These are phyloP conservation scores for Potentilla sterilis DNA, from an alignment of 306 rosid species.

Conservation along the genomic window DNA sequence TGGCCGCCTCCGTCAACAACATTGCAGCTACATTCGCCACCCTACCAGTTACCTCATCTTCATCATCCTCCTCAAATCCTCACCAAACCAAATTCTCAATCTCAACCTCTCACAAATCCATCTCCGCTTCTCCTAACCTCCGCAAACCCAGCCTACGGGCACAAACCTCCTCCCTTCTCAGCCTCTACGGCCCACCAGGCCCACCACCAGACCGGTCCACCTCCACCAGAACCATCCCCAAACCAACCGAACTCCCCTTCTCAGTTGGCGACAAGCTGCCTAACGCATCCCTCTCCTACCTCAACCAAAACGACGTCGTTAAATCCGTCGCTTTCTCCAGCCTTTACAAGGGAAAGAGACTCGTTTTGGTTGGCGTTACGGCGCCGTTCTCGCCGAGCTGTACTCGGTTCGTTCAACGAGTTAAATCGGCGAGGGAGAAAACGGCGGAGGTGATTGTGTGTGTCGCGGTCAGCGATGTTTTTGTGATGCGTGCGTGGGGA, in stretches of 20 bases:
- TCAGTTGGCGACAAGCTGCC: constrained; percentile 23
- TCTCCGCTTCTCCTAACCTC: constrained; percentile 19
- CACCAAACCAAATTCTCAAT: constrained; percentile 7
- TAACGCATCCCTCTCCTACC: constrained; percentile 4
- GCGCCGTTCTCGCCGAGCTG: constrained; percentile 24
- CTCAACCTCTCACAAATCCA: constrained; percentile 8
- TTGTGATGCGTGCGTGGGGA: constrained; percentile 32
- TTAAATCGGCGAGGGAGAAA: constrained; percentile 6
- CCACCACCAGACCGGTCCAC: constrained; percentile 18
- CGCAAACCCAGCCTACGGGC: constrained; percentile 10
- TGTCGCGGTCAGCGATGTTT: constrained; percentile 23
- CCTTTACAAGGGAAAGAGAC: constrained; percentile 27
- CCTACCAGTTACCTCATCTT: constrained; percentile 7
- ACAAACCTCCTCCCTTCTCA: constrained; percentile 16
- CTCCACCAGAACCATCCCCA: neutral
- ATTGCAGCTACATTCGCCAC: constrained; percentile 36
- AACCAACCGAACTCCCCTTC: neutral
- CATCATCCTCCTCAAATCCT: constrained; percentile 9
- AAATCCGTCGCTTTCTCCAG: constrained; percentile 11
- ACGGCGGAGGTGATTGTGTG: constrained; percentile 23
- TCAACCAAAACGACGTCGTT: constrained; percentile 20
- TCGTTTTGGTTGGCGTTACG: constrained; percentile 13
- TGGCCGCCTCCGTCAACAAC: constrained; percentile 34
- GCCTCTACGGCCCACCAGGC: constrained; percentile 30
- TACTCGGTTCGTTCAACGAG: constrained; percentile 13